A percentile compares a stretch with the other conserved stretches of the same genome.
Evolutionary conservation across 2,329 filamentous ascomycete species (phyloP).

Genomic region (Exophiala bonariae): DNA sequence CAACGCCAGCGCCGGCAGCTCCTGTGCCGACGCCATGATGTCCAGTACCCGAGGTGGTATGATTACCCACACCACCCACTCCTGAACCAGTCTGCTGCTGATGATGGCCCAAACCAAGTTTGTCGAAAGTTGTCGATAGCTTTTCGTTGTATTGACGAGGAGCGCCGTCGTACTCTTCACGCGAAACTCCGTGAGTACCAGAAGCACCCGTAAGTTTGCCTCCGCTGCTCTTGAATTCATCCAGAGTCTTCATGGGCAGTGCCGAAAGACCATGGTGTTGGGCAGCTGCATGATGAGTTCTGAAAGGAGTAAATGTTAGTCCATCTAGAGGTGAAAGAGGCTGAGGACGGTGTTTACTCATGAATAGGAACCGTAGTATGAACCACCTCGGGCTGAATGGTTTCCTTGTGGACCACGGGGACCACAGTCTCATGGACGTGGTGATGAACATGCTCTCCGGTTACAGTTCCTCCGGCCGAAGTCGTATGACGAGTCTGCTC

Average conservation of each 20-base stretch:
- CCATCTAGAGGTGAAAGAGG: not conserved
- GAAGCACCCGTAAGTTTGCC: slow-evolving; percentile 51
- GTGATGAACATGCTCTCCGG: slow-evolving; percentile 63
- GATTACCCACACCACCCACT: slow-evolving; percentile 11
- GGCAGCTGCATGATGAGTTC: slow-evolving; percentile 63
- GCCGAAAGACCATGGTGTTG: slow-evolving; percentile 66
- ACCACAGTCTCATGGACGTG: slow-evolving; percentile 68
- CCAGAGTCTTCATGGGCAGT: slow-evolving; percentile 64
- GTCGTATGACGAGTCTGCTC: slow-evolving; percentile 52
- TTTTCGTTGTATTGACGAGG: slow-evolving; percentile 28
- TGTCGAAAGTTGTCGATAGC: slow-evolving; percentile 16
- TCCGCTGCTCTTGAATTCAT: slow-evolving; percentile 62
- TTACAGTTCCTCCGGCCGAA: slow-evolving; percentile 49
- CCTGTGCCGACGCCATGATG: slow-evolving; percentile 1
- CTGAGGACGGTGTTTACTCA: slow-evolving; percentile 46
- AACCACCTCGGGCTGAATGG: slow-evolving; percentile 58
- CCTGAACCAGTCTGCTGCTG: slow-evolving; percentile 15
- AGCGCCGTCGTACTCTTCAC: slow-evolving; percentile 57
- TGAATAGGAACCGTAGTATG: slow-evolving; percentile 73
- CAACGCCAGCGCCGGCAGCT: slow-evolving; percentile 4
- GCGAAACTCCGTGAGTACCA: slow-evolving; percentile 21
- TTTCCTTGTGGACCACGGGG: slow-evolving; percentile 70
- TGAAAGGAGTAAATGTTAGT: slow-evolving; percentile 4
- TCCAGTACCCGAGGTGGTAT: not conserved
- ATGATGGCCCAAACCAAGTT: slow-evolving; percentile 10